Conservation (phyloP, 2,329 filamentous ascomycete genomes). For the Ceratocystis variospora region DNA sequence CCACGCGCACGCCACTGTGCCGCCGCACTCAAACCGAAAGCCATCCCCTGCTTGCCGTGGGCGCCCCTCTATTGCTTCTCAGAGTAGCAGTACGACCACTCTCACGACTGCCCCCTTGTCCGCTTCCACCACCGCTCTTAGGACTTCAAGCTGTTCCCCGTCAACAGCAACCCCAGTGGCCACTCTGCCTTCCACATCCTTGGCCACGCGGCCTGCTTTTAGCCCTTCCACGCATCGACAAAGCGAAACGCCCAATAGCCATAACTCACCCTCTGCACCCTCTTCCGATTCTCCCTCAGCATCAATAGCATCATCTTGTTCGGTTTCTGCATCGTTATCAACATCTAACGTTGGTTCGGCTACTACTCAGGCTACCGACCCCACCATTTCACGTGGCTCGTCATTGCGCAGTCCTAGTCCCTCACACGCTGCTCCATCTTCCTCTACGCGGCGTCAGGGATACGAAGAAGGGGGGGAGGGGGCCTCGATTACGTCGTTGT, state of each 20-base stretch:
- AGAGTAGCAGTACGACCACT: background rate
- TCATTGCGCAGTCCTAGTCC: slow-evolving; percentile 8
- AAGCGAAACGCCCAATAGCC: background rate
- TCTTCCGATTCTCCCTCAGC: background rate
- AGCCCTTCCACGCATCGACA: background rate
- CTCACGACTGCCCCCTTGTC: too few species aligned
- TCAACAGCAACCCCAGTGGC: background rate
- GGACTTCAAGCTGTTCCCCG: background rate
- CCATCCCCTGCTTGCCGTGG: background rate
- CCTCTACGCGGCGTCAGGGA: background rate
- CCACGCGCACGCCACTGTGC: background rate
- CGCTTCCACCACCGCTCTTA: background rate
- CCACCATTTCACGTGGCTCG: background rate
- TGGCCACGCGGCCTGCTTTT: background rate
- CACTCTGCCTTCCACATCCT: background rate
- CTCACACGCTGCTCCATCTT: background rate
- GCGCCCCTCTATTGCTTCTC: background rate
- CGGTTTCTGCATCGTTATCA: background rate
- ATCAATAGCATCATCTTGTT: slow-evolving; percentile 7
- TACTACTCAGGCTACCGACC: slow-evolving; percentile 13
- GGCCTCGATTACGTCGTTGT: background rate
- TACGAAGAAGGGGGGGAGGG: background rate
- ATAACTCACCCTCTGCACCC: background rate
- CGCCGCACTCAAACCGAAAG: background rate
- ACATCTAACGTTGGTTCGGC: slow-evolving; percentile 13